Evolutionary conservation across 1,284 basidiomycete genomes (phyloP), one percentile per base, ranked within the genome.

Genomic region (Cutaneotrichosporon dermatis): DNA sequence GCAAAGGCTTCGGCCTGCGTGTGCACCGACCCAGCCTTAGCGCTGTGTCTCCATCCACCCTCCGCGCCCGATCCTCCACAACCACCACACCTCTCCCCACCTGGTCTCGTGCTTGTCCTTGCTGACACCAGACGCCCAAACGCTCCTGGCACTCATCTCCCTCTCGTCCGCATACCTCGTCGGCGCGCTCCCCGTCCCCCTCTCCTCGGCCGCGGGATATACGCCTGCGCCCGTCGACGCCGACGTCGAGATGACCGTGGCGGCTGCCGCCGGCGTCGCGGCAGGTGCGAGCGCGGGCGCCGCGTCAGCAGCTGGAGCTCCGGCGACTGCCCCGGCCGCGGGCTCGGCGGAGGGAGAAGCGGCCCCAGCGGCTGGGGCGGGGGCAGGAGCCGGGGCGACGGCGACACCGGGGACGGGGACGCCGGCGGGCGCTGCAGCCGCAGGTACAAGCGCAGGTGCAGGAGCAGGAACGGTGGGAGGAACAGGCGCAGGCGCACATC

Each of bases 131-230:
- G 59, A 65, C 51, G 58, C 60, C 3, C 64, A 65, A 43, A 62
- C 57, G 2, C 64, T 65, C n/a, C 48, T 65, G 37, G 60, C 54
- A 11, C 64, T 65, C 56, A 65, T 65, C 54, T 46, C 49, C 8
- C 51, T 60, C 6, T 49, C 51, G 12, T 52, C 50, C 13, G 36
- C 53, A 8, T 62, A 62, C 49, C 60, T 65, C 51, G 55, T 65
- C 49, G 64, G 64, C 54, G 64, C 61, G 37, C 59, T 65, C 13
- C 64, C 64, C 13, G 58, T 65, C 0, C 57, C 56, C 12, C 54
- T 62, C 11, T 57, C 48, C 11, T 25, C 41, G 4, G 57, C 57
- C 7, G 41, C 53, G 36, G 39, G 51, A 4, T 33, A 25, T 13
- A 13, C 4, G 9, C 41, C 34, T 8, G 37, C 41, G 13, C 50